Evolutionary conservation across 345 rosid species (phyloP), one percentile per base, ranked within the genome.

Genomic region (Populus alba): DNA sequence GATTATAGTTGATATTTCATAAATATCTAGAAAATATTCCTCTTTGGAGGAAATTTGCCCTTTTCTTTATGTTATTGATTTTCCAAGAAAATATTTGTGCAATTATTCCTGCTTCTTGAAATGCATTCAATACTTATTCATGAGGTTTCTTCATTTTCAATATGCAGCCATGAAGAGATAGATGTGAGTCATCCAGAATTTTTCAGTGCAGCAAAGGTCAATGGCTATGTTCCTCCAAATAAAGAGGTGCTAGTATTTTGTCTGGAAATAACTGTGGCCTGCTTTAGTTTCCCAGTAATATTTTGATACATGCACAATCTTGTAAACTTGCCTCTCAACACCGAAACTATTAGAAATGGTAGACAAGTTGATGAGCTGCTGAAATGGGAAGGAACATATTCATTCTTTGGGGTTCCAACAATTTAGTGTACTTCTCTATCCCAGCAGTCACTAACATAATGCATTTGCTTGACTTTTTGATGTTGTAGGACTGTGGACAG

Each of bases 101-200:
- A 73, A 65, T 15, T 37, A 76, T 55, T 16, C 61, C 27, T 53
- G 61, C 57, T 38, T 47, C 75, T 57, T 38, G 51, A 31, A 66
- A 31, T 47, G 16, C 57, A 22, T 47, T 47, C 17, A 47, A 66
- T 38, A n/a, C 31, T 73, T 55, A 47, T 67, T 29, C 47, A 22
- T 72, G 77, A 20, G 29, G 67, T 72, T 71, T 66, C 71, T 55
- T 66, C 31, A n/a, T 62, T 62, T 89, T 20, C 77, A 66, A 78
- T 78, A 35, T 86, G 82, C 90, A 94, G 99, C 89, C 95, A 92
- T 81, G 98, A 92, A 80, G 98, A 94, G 71, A 89, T 89, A 23
- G 98, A 95, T 81, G 98, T 94, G 71, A 94, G 90, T 82, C 99
- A 96, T 87, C 98, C 98, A 62, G 97, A 96, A 5, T 94, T 96